Percentiles rank a stretch among this genome's conserved stretches.
Conservation (phyloP, 208 protist genomes). For the Wallacemonas rigidus region DNA sequence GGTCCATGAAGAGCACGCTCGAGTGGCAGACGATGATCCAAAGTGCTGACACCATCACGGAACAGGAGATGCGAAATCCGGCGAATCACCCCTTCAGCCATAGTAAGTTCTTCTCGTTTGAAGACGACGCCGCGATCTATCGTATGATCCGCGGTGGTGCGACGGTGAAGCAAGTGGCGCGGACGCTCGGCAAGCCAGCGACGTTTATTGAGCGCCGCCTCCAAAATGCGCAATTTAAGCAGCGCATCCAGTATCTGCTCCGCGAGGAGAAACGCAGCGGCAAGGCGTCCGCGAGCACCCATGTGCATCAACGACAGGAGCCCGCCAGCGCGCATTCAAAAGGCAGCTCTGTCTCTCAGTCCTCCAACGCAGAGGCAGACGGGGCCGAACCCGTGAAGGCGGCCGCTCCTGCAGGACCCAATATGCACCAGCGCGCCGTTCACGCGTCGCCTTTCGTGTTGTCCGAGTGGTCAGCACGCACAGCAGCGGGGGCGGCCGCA, state of each 20-base stretch:
- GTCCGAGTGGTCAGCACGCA: background rate
- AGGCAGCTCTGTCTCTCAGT: background rate
- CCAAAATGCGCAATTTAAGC: conserved; percentile 89
- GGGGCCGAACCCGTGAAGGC: conserved; percentile 19
- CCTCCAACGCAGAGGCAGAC: background rate
- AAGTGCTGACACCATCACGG: conserved; percentile 45
- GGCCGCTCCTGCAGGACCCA: background rate
- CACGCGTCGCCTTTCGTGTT: conserved; percentile 26
- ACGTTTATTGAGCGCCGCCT: conserved; percentile 85
- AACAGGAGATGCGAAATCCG: conserved; percentile 74
- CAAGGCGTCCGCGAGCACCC: background rate
- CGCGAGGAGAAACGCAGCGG: conserved; percentile 49
- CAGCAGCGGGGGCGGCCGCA: background rate
- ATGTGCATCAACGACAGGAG: background rate
- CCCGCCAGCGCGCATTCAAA: background rate
- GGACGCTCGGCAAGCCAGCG: conserved; percentile 81
- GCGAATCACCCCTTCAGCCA: conserved; percentile 89
- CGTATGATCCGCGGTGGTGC: conserved; percentile 86
- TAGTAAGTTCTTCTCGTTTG: conserved; percentile 86
- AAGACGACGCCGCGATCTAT: conserved; percentile 84
- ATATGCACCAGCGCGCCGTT: conserved; percentile 26
- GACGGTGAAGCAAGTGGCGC: conserved; percentile 71
- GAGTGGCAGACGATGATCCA: conserved; percentile 78
- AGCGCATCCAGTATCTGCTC: conserved; percentile 81
- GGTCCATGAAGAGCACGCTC: conserved; percentile 77